Conservation (phyloP, 192 early-diverging fungal genomes). For the Oehlia diaphana region DNA sequence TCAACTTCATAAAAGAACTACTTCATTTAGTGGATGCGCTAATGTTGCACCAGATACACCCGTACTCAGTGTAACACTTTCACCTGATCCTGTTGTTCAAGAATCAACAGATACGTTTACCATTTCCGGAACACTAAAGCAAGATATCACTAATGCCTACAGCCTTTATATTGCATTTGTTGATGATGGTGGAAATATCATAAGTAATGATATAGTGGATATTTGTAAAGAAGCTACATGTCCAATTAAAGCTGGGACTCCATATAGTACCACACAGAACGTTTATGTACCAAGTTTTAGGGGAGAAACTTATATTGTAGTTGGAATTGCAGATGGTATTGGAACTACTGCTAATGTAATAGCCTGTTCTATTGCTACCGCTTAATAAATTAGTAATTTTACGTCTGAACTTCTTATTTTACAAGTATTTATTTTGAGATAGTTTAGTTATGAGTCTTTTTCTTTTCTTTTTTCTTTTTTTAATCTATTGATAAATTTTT, state of each 20-base stretch:
- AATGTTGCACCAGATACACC: not conserved
- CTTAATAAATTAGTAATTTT: too few relatives aligned
- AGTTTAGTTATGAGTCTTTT: too few relatives aligned
- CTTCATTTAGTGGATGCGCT: conserved; percentile 13
- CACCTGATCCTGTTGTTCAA: conserved; percentile 22
- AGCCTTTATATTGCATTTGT: not conserved
- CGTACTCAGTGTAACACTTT: conserved; percentile 19
- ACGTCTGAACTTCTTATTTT: too few relatives aligned
- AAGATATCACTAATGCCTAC: not conserved
- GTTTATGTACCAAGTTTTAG: not conserved
- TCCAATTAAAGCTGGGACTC: conserved; percentile 18
- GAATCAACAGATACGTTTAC: conserved; percentile 1
- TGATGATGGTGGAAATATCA: not conserved
- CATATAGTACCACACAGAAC: not conserved
- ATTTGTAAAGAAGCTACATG: conserved; percentile 14
- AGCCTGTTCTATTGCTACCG: not conserved
- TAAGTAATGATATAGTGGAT: not conserved
- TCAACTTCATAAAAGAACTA: conserved; percentile 25
- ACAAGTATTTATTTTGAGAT: too few relatives aligned
- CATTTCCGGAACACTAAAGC: conserved; percentile 8
- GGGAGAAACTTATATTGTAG: not conserved
- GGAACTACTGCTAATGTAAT: not conserved
- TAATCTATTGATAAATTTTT: too few relatives aligned
- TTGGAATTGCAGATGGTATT: not conserved
- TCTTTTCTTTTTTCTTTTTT: too few relatives aligned